Evolutionary conservation across 805 yeast genomes (phyloP).

Genomic region (Helenozyma rhizophorensis): DNA sequence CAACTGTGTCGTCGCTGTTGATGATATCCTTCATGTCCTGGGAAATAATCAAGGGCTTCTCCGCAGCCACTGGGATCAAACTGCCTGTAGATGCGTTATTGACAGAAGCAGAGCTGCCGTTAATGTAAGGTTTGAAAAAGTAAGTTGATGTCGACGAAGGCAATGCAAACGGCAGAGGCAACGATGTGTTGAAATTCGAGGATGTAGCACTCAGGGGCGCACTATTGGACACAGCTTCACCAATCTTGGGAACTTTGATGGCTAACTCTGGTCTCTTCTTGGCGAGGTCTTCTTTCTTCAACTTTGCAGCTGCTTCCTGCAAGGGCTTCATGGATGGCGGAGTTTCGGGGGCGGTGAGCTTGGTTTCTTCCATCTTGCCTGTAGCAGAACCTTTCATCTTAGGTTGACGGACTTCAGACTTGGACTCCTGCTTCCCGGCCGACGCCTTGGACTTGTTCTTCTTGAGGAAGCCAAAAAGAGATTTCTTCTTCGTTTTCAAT

Average conservation of each 20-base stretch:
- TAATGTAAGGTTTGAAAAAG: constrained; percentile 31
- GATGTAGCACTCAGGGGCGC: constrained; percentile 14
- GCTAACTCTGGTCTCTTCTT: constrained; percentile 9
- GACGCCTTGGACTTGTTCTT: constrained; percentile 13
- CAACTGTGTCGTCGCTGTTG: constrained; percentile 34
- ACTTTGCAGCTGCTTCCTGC: background rate
- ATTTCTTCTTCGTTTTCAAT: constrained; percentile 17
- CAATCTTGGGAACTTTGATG: constrained; percentile 13
- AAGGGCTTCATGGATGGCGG: too few species aligned
- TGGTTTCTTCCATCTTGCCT: too few species aligned
- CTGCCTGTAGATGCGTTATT: constrained; percentile 3
- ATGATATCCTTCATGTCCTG: constrained; percentile 32
- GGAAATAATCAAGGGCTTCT: constrained; percentile 28
- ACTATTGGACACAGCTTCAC: constrained; percentile 2
- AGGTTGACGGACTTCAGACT: background rate
- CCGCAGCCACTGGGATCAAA: constrained; percentile 6
- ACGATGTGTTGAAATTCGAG: constrained; percentile 12
- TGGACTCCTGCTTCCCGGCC: background rate
- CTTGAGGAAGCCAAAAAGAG: constrained; percentile 34
- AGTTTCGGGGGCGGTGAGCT: too few species aligned
- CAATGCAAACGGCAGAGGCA: constrained; percentile 41
- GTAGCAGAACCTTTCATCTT: too few species aligned
- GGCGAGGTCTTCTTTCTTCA: background rate
- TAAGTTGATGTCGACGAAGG: constrained; percentile 40
- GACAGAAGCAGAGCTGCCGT: constrained; percentile 5